Conservation (phyloP, 192 early-diverging fungal species). For the Entomortierella beljakovae region DNA sequence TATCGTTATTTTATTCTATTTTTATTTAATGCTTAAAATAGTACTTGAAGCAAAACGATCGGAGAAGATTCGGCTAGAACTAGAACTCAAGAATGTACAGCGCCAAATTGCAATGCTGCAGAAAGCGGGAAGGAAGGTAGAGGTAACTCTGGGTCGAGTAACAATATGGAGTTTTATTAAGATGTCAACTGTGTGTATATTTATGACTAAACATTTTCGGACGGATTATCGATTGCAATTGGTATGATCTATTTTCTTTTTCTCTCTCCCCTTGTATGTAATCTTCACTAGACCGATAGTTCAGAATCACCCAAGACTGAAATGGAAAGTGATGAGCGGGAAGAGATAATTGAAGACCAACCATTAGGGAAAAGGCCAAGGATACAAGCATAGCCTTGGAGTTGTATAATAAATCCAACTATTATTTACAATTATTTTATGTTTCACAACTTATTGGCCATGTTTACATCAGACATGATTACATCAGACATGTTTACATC, state of each 20-base stretch:
- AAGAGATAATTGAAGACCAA: slow-evolving; percentile 61
- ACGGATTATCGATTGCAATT: too few species aligned
- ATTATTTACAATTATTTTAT: too few species aligned
- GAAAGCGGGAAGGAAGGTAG: slow-evolving; percentile 44
- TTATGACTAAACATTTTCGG: too few species aligned
- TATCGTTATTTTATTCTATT: not conserved
- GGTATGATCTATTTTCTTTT: not conserved
- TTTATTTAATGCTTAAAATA: slow-evolving; percentile 20
- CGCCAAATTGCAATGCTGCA: slow-evolving; percentile 64
- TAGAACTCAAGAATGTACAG: slow-evolving; percentile 71
- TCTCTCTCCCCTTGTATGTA: too few species aligned
- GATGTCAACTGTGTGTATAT: too few species aligned
- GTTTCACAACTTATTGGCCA: too few species aligned
- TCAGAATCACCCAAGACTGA: slow-evolving; percentile 56
- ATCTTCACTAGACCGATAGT: slow-evolving; percentile 23
- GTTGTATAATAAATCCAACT: too few species aligned
- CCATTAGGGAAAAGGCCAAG: slow-evolving; percentile 36
- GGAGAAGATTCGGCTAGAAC: slow-evolving; percentile 68
- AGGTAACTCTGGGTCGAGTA: slow-evolving; percentile 9
- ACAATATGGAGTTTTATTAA: too few species aligned
- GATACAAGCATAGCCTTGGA: slow-evolving; percentile 35
- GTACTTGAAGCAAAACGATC: slow-evolving; percentile 71
- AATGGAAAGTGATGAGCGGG: slow-evolving; percentile 48
- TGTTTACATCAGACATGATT: too few species aligned
- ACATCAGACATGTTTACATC: too few species aligned